Percentiles rank a stretch among this genome's conserved stretches.
phyloP scores from a whole-genome alignment of 164 flowering plant genomes.

The Tinospora cordifolia region DNA sequence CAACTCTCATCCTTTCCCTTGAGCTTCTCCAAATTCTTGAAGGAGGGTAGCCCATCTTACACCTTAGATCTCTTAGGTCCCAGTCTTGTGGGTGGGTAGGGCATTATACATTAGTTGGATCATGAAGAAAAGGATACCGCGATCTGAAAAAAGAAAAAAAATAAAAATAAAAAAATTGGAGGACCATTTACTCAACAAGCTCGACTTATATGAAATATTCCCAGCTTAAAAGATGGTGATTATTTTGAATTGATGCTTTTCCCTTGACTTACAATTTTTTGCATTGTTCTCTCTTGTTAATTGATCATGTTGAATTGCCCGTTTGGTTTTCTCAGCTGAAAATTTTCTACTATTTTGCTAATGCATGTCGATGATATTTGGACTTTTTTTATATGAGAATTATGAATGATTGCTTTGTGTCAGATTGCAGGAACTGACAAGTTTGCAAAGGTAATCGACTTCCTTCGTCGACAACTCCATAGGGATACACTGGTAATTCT shows the following conservation, averaged over 20 bases:
- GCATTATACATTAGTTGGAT: no score
- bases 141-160: no score
- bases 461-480: constrained; percentile 79
- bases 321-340: neutral
- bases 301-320: neutral
- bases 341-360: neutral
- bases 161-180: no score
- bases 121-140: no score
- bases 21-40: no score
- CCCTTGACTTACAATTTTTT: neutral
- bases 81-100: no score
- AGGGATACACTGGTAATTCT: constrained; percentile 67
- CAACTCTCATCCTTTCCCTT: no score
- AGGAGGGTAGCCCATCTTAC: no score
- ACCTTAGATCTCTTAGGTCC: no score
- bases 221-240: neutral
- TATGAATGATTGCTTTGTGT: neutral
- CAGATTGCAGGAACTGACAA: constrained; percentile 80
- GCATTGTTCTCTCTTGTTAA: neutral
- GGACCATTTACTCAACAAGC: no score
- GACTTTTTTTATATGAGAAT: neutral
- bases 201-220: neutral
- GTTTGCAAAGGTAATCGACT: constrained; percentile 86
- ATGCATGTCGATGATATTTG: neutral
- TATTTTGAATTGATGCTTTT: neutral